Base-by-base conservation (phyloP, 2,329 filamentous ascomycete genomes). In the Fusarium pseudograminearum region DNA sequence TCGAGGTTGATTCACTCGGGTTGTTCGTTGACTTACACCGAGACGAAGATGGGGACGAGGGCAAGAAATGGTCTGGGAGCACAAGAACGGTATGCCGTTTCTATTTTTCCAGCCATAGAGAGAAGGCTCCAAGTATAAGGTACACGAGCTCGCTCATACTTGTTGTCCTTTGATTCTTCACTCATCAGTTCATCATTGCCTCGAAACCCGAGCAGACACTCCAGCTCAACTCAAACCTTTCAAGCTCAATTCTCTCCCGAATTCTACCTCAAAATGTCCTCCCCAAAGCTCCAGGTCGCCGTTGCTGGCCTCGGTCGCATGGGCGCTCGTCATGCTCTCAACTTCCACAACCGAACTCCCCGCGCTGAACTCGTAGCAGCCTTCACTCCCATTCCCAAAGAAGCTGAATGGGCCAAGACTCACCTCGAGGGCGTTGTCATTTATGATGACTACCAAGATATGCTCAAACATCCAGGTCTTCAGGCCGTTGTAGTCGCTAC, bases 241-340 rank as follows among this genome's bases (percentile, higher is more conserved):
- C 1, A 20, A 42, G 28, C 28, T 22, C 30, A 20, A 40, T 31
- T 16, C 12, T 28, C 16, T n/a, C 14, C 41, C 31, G 42, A 44
- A 4, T 34, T 44, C 24, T n/a, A 16, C 18, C 20, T 58, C 34
- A 53, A 36, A 50, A 74, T 74, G 71, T 54, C 71, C 44, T 61
- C 62, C 34, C 71, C 63, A 41, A 74, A 74, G 61, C 73, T 74
- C 14, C 58, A 74, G 22, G 57, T 74, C 33, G 73, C 73, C 22
- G 61, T 71, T 48, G 70, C 73, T 20, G 73, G 73, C 50, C 73
- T 74, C 57, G 73, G 73, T 33, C 73, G 73, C 20, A 74, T 74
- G 73, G 73, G 73, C 22, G 73, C 71, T 62, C 73, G 73, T 14
- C 73, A 74, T 38, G 73, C 73, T 51, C 71, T 74, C 56, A 74